Conservation (phyloP, 768 basidiomycete genomes). For the Auricularia heimuer region DNA sequence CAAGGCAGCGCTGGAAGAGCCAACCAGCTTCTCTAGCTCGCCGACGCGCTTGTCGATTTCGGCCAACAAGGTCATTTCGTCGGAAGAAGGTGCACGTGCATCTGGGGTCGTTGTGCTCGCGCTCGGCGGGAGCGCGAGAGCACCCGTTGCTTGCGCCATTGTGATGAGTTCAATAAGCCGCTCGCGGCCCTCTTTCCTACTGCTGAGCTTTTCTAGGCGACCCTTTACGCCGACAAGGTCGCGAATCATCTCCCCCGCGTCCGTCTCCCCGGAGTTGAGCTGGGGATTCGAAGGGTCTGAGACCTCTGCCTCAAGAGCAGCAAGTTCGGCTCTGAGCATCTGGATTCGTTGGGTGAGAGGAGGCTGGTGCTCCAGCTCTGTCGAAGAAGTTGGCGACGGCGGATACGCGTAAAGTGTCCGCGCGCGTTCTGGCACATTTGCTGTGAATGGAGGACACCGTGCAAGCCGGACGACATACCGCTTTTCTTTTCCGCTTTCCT, state of each 20-base stretch:
- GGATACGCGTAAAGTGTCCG: conserved; percentile 59
- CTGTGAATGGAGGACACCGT: neutral
- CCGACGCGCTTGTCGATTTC: conserved; percentile 80
- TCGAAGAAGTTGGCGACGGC: conserved; percentile 27
- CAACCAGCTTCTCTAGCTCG: conserved; percentile 73
- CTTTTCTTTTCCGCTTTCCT: conserved; percentile 34
- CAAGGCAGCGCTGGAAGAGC: conserved; percentile 64
- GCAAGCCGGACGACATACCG: conserved; percentile 26
- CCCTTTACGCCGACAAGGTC: conserved; percentile 68
- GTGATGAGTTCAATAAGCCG: conserved; percentile 41
- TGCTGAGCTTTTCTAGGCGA: conserved; percentile 56
- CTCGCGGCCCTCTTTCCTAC: conserved; percentile 55
- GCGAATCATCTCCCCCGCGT: conserved; percentile 66
- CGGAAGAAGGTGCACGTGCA: neutral
- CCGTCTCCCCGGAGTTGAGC: conserved; percentile 25
- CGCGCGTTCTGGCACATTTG: conserved; percentile 33
- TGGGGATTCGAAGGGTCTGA: conserved; percentile 69
- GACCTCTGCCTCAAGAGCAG: conserved; percentile 73
- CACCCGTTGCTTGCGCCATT: neutral
- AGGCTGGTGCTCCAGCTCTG: conserved; percentile 34
- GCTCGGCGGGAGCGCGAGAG: neutral
- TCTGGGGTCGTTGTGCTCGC: neutral
- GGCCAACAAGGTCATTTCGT: conserved; percentile 41
- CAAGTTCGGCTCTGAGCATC: conserved; percentile 65
- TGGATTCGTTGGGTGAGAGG: conserved; percentile 53